Percentiles rank a stretch among this genome's conserved stretches.
Evolutionary conservation across 2,329 filamentous ascomycete species (phyloP).

Genomic region (Epichloe amarillans): DNA sequence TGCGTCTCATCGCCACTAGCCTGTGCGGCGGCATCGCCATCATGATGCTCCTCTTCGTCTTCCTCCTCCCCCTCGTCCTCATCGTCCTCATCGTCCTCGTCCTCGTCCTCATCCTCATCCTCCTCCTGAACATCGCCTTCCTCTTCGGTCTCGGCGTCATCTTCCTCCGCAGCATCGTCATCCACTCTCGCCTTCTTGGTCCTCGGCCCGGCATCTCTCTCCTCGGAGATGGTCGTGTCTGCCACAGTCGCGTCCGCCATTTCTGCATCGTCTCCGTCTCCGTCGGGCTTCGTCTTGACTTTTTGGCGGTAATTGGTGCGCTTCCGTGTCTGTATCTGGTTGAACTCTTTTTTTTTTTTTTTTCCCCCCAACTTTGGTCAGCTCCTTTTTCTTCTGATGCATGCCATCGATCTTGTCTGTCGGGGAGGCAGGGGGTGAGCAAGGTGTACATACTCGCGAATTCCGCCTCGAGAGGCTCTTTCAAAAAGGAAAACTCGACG

Average conservation of each 20-base stretch:
- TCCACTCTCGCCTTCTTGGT: conserved; percentile 33
- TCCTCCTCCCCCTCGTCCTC: conserved; percentile 20
- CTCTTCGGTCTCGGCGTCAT: conserved; percentile 12
- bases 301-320: conserved; percentile 60
- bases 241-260: conserved; percentile 26
- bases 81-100: conserved; percentile 23
- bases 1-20: conserved; percentile 34
- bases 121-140: conserved; percentile 33
- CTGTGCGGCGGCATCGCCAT: conserved; percentile 26
- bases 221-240: conserved; percentile 18
- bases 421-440: no score
- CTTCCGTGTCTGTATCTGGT: conserved; percentile 59
- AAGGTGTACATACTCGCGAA: conserved; percentile 49
- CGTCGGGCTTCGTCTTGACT: conserved; percentile 44
- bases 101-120: conserved; percentile 18
- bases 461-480: conserved; percentile 56
- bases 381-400: no score
- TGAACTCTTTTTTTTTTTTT: conserved; percentile 50
- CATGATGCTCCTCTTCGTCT: conserved; percentile 23
- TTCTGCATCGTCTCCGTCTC: conserved; percentile 20
- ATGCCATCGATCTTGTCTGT: no score
- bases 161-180: conserved; percentile 4
- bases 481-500: conserved; percentile 66
- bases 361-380: no score
- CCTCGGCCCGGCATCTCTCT: conserved; percentile 20